A percentile compares a stretch with the other conserved stretches of the same genome.
Evolutionary conservation across 1,284 basidiomycete genomes (phyloP).

Genomic region (Cryptococcus sp.): DNA sequence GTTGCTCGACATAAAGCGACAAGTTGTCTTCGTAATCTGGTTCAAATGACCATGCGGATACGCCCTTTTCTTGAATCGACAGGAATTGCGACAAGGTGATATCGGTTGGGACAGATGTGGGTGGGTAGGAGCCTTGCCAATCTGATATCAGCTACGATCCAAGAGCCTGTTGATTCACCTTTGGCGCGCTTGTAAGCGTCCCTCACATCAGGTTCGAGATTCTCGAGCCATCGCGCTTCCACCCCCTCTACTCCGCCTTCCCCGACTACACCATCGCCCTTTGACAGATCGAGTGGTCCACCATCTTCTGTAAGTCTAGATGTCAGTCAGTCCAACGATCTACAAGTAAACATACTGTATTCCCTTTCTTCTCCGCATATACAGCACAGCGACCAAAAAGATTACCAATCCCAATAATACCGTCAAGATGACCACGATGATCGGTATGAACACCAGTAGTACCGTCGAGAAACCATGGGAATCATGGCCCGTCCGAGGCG

Average conservation of each 20-base stretch:
- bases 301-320: slow-evolving; percentile 73
- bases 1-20: slow-evolving; percentile 81
- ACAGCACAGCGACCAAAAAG: slow-evolving; percentile 80
- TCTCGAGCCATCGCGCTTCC: slow-evolving; percentile 90
- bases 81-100: slow-evolving; percentile 95
- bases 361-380: slow-evolving; percentile 72
- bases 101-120: slow-evolving; percentile 87
- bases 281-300: slow-evolving; percentile 87
- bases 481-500: not conserved
- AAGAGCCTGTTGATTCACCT: slow-evolving; percentile 55
- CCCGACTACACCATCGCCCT: slow-evolving; percentile 80
- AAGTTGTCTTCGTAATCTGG: slow-evolving; percentile 92
- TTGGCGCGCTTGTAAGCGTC: slow-evolving; percentile 79
- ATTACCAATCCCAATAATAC: slow-evolving; percentile 87
- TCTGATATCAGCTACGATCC: slow-evolving; percentile 53
- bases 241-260: slow-evolving; percentile 88
- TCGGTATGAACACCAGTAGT: slow-evolving; percentile 57
- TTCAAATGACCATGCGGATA: slow-evolving; percentile 95
- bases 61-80: slow-evolving; percentile 95
- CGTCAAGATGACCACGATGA: slow-evolving; percentile 86
- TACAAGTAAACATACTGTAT: slow-evolving; percentile 51
- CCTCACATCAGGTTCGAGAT: slow-evolving; percentile 62
- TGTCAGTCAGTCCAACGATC: slow-evolving; percentile 11
- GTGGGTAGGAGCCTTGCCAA: slow-evolving; percentile 83
- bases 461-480: slow-evolving; percentile 25